Evolutionary conservation across 2,329 filamentous ascomycete species (phyloP), one percentile per base, ranked within the genome.

Genomic region (Sclerotinia trifoliorum): DNA sequence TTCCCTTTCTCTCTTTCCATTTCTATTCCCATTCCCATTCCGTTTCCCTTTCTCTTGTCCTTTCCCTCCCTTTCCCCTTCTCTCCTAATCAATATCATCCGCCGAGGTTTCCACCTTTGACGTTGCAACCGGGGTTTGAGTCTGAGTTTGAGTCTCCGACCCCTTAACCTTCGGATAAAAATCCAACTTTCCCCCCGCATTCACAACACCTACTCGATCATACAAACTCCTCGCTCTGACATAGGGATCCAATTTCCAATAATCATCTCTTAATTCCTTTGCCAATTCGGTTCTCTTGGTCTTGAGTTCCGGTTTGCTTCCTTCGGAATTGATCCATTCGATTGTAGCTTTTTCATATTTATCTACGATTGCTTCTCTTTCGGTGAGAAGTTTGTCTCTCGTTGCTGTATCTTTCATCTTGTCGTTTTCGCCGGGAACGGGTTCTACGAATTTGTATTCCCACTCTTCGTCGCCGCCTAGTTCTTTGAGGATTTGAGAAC

Each of bases 181-280:
- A 48, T 91, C 81, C 55, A 94, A 80, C 75, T 84, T 84, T 1
- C 93, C 94, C 15, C 83, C 87, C 0, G 83, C 80, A 69, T 86
- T 81, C 57, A 98, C 83, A 70, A 95, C 81, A 0, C 93, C 92
- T 17, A 84, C 85, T 70, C 95, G 86, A 78, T 99, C 95, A 74
- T 97, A 97, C 70, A 92, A 80, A n/a, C 89, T 91, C 75, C 90
- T 85, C 17, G 94, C 92, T 51, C 95, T 84, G 42, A 98, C 78
- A 78, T 94, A 96, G 0, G 93, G 93, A 80, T 99, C 95, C 65
- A 97, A 79, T 51, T 85, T 84, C 94, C 95, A 99, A 81, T 98
- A 99, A 73, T 91, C 91, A 60, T 85, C 83, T 70, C 84, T 84
- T 73, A 98, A 77, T 71, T 85, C 80, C 63, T 83, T 83, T 2